Percentiles rank a stretch among this genome's conserved stretches.
Conservation (phyloP, 352 stramenopile genomes). For the Globisporangium alternatum region DNA sequence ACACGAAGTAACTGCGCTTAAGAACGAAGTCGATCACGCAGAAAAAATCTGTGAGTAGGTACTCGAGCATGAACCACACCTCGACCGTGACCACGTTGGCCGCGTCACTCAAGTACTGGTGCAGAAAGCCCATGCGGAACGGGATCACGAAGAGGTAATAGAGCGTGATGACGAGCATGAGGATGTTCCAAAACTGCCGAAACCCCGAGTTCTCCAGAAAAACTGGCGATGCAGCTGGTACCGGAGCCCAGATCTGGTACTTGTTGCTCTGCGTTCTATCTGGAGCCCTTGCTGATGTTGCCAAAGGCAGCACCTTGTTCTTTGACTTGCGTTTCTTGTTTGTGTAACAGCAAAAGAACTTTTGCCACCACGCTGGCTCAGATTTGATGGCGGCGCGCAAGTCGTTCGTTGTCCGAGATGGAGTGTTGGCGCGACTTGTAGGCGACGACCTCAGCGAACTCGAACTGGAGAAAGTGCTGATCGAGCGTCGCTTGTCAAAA, state of each 20-base stretch:
- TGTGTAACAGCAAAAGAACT: neutral
- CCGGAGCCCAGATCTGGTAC: constrained; percentile 27
- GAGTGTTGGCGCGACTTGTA: neutral
- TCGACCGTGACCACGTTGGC: constrained; percentile 24
- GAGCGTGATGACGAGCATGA: constrained; percentile 54
- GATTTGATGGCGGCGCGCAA: neutral
- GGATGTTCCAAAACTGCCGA: constrained; percentile 38
- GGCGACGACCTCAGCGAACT: constrained; percentile 4
- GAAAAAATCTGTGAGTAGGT: constrained; percentile 38
- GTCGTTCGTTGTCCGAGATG: neutral
- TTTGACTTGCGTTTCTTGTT: neutral
- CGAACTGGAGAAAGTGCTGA: neutral
- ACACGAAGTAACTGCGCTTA: constrained; percentile 56
- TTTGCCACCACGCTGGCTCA: neutral
- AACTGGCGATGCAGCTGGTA: constrained; percentile 6
- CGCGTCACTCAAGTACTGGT: constrained; percentile 38
- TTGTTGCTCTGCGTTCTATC: neutral
- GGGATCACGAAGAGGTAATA: constrained; percentile 60
- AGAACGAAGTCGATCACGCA: constrained; percentile 60
- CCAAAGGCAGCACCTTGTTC: constrained; percentile 6
- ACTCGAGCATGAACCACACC: constrained; percentile 50
- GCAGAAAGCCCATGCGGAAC: constrained; percentile 58
- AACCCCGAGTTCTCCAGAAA: constrained; percentile 41
- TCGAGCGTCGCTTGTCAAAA: neutral
- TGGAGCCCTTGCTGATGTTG: neutral